These are phyloP conservation scores for Tillandsia leiboldiana DNA, from an alignment of 176 grass and related monocot genomes.

Conservation along the genomic window DNA sequence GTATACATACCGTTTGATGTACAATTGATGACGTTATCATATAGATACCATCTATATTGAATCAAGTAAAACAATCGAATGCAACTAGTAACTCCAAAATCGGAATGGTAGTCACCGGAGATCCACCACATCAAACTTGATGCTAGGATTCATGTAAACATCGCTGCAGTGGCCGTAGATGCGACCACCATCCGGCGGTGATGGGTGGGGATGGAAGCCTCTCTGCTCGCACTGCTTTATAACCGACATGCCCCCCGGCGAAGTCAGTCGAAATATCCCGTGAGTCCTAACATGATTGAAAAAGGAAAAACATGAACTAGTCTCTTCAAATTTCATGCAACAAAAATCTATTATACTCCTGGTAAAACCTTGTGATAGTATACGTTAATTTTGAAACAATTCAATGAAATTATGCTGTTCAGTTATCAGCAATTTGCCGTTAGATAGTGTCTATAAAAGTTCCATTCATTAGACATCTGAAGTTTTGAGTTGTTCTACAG, in stretches of 20 bases:
- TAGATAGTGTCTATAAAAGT: no score
- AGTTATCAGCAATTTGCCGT: no score
- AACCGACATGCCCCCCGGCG: constrained; percentile 46
- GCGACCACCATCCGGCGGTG: constrained; percentile 32
- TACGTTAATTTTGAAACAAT: no score
- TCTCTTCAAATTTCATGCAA: no score
- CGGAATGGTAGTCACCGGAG: constrained; percentile 22
- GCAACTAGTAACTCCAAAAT: neutral
- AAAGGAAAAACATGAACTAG: neutral
- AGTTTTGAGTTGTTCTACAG: no score
- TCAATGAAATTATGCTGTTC: no score
- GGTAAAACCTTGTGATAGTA: no score
- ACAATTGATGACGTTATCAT: neutral
- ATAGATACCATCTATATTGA: neutral
- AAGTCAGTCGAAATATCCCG: constrained; percentile 43
- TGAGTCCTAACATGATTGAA: constrained; percentile 19
- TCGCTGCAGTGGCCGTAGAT: constrained; percentile 39
- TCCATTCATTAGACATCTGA: no score
- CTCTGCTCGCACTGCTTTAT: constrained; percentile 36
- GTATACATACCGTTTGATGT: neutral
- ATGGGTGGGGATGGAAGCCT: constrained; percentile 42
- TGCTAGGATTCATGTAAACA: constrained; percentile 35
- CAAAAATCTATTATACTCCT: no score
- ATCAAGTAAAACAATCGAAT: neutral
- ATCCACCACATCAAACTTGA: constrained; percentile 47